Evolutionary conservation across 345 rosid species (phyloP).

Genomic region (Pugionium dolabratum): DNA sequence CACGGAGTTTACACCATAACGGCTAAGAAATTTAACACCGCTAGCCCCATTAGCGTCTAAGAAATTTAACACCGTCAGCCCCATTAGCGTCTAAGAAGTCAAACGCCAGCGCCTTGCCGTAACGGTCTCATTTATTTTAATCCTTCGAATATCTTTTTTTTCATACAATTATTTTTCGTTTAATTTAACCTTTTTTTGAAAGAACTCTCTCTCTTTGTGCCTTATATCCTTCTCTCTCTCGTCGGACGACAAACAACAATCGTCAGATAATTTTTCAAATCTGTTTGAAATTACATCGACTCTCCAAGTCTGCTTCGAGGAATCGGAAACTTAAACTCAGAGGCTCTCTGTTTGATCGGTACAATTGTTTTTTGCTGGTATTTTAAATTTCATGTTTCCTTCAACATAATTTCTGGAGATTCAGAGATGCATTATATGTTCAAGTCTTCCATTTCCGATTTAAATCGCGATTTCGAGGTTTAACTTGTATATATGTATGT

Average conservation of each 20-base stretch:
- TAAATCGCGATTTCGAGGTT: constrained; percentile 1
- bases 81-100: constrained; percentile 23
- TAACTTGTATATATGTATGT: background rate
- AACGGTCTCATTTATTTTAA: constrained; percentile 34
- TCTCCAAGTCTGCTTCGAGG: constrained; percentile 18
- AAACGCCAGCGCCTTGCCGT: constrained; percentile 40
- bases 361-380: constrained; percentile 10
- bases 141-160: background rate
- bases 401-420: constrained; percentile 2
- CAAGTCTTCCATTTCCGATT: constrained; percentile 7
- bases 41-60: constrained; percentile 4
- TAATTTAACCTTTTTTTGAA: constrained; percentile 19
- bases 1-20: constrained; percentile 40
- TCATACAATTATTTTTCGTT: background rate
- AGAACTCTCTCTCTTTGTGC: background rate
- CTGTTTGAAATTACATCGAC: background rate
- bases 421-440: background rate
- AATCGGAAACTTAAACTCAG: constrained; percentile 24
- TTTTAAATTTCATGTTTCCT: background rate
- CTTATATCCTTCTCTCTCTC: constrained; percentile 20
- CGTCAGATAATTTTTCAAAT: background rate
- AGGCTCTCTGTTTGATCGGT: constrained; percentile 26
- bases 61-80: constrained; percentile 28
- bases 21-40: constrained; percentile 36
- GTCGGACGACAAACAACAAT: constrained; percentile 18